Evolutionary conservation across 2,329 filamentous ascomycete species (phyloP).

Genomic region (Penicillium rolfsii): DNA sequence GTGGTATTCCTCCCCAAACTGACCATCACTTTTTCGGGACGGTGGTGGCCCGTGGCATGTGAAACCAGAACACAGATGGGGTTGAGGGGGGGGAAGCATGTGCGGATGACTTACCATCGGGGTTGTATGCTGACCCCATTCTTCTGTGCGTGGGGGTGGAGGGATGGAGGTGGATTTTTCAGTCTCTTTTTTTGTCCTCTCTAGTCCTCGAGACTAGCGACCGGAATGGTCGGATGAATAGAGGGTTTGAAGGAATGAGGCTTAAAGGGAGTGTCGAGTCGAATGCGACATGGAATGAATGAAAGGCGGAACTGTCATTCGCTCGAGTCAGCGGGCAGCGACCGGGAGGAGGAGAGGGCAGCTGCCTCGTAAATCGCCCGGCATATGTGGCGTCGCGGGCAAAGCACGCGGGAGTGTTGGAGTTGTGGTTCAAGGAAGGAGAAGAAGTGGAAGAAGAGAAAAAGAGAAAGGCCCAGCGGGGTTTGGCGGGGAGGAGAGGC

Average conservation of each 20-base stretch:
- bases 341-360: constrained; percentile 33
- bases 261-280: constrained; percentile 28
- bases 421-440: constrained; percentile 4
- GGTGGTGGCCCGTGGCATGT: constrained; percentile 20
- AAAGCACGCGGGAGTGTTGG: constrained; percentile 22
- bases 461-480: constrained; percentile 10
- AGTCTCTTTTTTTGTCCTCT: constrained; percentile 3
- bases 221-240: constrained; percentile 1
- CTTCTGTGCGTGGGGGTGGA: constrained; percentile 10
- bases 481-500: constrained; percentile 9
- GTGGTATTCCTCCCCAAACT: background rate
- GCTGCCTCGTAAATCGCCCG: constrained; percentile 41
- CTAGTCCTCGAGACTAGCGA: constrained; percentile 6
- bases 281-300: constrained; percentile 27
- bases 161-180: background rate
- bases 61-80: constrained; percentile 20
- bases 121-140: constrained; percentile 42
- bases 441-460: constrained; percentile 20
- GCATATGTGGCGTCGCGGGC: constrained; percentile 33
- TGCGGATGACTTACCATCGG: constrained; percentile 44
- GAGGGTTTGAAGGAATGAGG: constrained; percentile 21
- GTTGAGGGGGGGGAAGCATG: constrained; percentile 16
- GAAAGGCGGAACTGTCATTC: constrained; percentile 27
- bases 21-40: background rate
- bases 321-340: constrained; percentile 35